Conservation (phyloP, 192 early-diverging fungal species). For the Coemansia sp. region DNA sequence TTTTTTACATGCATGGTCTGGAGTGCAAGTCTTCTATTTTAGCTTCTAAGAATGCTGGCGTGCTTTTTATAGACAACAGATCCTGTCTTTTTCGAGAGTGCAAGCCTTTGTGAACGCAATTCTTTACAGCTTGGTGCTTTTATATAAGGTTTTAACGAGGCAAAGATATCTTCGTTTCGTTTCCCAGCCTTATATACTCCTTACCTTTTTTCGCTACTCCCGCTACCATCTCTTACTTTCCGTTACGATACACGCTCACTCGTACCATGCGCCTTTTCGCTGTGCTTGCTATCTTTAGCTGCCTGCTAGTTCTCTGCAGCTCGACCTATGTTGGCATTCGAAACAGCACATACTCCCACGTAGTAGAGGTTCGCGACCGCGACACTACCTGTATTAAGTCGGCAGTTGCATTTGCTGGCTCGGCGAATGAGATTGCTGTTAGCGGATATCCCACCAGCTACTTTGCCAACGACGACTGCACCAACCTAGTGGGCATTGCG, state of each 20-base stretch:
- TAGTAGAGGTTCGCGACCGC: not conserved
- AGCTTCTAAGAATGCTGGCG: no score
- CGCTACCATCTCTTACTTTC: not conserved
- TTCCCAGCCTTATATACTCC: no score
- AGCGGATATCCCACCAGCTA: not conserved
- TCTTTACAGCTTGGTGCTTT: no score
- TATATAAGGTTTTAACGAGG: no score
- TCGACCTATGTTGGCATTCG: not conserved
- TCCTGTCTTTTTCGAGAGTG: no score
- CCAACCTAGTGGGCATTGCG: not conserved
- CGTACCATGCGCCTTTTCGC: not conserved
- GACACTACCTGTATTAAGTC: not conserved
- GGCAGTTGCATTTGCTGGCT: not conserved
- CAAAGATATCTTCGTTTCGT: no score
- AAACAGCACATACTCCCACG: not conserved
- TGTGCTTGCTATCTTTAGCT: not conserved
- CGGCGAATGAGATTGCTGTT: not conserved
- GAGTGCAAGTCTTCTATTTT: no score
- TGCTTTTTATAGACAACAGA: no score
- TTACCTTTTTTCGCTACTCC: not conserved
- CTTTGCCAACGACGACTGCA: constrained; percentile 3
- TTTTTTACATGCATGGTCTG: no score
- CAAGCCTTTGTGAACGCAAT: no score
- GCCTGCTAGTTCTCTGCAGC: constrained; percentile 2
- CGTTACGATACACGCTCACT: not conserved